phyloP scores from a whole-genome alignment of 2,329 filamentous ascomycete species.

The Xylariaceae sp. region DNA sequence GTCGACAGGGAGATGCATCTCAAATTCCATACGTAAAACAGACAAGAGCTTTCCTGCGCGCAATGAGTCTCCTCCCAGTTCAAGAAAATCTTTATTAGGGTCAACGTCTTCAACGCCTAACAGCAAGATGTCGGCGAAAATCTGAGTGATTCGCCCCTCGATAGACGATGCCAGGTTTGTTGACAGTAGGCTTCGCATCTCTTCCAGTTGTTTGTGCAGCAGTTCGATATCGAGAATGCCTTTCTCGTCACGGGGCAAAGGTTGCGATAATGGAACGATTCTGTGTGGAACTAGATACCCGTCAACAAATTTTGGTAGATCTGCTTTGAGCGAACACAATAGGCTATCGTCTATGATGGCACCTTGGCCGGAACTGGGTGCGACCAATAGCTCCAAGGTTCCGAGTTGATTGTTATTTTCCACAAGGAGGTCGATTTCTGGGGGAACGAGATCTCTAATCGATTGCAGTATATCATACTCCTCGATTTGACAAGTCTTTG shows the following conservation, averaged over 20 bases:
- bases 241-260: constrained; percentile 38
- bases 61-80: constrained; percentile 55
- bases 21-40: constrained; percentile 51
- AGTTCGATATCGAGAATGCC: constrained; percentile 40
- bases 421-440: constrained; percentile 5
- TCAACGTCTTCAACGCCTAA: constrained; percentile 43
- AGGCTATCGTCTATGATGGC: not conserved
- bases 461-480: constrained; percentile 10
- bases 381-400: not conserved
- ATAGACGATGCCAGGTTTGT: constrained; percentile 9
- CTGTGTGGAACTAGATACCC: constrained; percentile 44
- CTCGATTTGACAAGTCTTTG: constrained; percentile 40
- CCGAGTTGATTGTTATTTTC: not conserved
- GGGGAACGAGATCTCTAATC: constrained; percentile 18
- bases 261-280: constrained; percentile 38
- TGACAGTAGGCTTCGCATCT: constrained; percentile 21
- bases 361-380: not conserved
- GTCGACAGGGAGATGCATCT: constrained; percentile 52
- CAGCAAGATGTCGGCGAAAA: constrained; percentile 50
- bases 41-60: constrained; percentile 56
- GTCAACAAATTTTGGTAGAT: constrained; percentile 27
- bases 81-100: constrained; percentile 49
- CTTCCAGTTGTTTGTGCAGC: constrained; percentile 39
- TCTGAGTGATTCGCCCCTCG: constrained; percentile 45
- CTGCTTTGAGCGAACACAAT: constrained; percentile 11